Conservation (phyloP, 257 asterid genomes). For the Leptodermis oblonga region DNA sequence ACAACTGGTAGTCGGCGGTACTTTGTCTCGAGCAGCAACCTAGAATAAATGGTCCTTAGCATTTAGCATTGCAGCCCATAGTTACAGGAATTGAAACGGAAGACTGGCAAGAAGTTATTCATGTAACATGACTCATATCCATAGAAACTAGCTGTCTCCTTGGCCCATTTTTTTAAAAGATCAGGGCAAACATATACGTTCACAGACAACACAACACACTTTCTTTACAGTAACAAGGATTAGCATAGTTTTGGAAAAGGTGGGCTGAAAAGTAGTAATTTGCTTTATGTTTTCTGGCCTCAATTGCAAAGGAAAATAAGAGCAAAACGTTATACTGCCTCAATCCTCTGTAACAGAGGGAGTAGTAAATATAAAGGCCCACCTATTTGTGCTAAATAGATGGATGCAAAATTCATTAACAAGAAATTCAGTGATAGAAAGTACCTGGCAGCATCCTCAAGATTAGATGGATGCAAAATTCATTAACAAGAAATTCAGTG, state of each 20-base stretch:
- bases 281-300: neutral
- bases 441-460: too few relatives aligned
- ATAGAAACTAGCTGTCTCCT: neutral
- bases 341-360: too few relatives aligned
- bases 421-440: too few relatives aligned
- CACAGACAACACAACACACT: too few relatives aligned
- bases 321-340: neutral
- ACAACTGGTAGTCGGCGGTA: slow-evolving; percentile 90
- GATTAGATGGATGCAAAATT: too few relatives aligned
- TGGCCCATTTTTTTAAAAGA: neutral
- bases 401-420: too few relatives aligned
- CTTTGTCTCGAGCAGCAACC: slow-evolving; percentile 78
- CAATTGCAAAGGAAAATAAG: neutral
- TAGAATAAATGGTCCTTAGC: slow-evolving; percentile 15
- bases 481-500: neutral
- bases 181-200: neutral
- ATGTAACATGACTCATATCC: neutral
- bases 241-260: neutral
- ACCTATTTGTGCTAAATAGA: neutral
- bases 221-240: neutral
- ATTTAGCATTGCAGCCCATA: neutral
- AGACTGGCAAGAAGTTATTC: neutral
- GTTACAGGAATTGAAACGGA: neutral
- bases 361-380: neutral
- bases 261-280: neutral